Base-by-base conservation (phyloP, 2,329 filamentous ascomycete species). In the Cladosporium sp. region DNA sequence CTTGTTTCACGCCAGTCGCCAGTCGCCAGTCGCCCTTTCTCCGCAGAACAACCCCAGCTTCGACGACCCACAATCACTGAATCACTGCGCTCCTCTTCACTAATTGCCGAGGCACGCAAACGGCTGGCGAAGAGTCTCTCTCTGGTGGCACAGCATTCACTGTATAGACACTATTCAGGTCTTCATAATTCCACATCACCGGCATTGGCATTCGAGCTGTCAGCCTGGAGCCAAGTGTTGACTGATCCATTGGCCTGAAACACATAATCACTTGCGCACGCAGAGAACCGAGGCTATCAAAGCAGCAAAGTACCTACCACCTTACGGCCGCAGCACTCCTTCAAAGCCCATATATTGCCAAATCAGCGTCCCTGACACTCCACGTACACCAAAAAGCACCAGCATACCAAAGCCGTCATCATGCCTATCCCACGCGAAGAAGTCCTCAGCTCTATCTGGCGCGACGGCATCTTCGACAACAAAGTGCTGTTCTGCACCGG, bases 401-500 rank as follows among this genome's bases (percentile, higher is more conserved):
- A 43, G 25, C 21, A 60, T 36, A 6, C 43, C 5, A 32, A 48
- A 32, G 28, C 18, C 28, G 13, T 26, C 54, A 82, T 67, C 53
- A 93, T 93, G 91, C 79, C 89, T 34, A 77, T 92, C 59, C 85
- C 89, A 8, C 88, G 88, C 71, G 89, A 88, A 61, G 84, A 91
- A 67, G 96, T 93, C 74, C 77, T 97, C 70, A 96, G 91, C 78
- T 84, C 88, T 66, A 87, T 93, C 72, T 97, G 93, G 93, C 89
- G 85, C 71, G 90, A 96, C 79, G 91, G 89, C 69, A 89, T 97
- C 69, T 97, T 97, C 76, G 86, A 89, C 68, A 88, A 89, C 76
- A 94, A 95, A 74, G 93, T 98, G 53, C 87, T 94, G 71, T 97
- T 98, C 79, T 96, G 96, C 74, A 99, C 95, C 3, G 95, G 95